Evolutionary conservation across 129 eudicot species (phyloP), one percentile per base, ranked within the genome.

Genomic region (Pseudognaphalium luteoalbum): DNA sequence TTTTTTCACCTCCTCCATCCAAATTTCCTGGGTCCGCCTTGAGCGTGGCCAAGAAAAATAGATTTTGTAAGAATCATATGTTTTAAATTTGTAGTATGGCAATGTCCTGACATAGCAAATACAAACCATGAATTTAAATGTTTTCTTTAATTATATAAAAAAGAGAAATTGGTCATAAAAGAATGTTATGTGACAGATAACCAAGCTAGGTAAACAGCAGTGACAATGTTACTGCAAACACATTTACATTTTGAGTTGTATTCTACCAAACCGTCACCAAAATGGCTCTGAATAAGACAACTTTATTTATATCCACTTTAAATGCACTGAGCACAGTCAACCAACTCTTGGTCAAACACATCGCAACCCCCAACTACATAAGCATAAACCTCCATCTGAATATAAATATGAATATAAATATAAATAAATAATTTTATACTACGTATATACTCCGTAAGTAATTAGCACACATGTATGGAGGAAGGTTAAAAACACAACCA

Each of bases 271-370:
- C 28, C 70, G 5, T 33, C 50, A 37, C 3, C 20, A 25, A 52
- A 52, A 51, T 76, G 59, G 75, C 63, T 57, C 62, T 41, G 76
- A 42, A 20, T 64, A 59, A 41, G 15, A 69, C 76, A 57, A 73
- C 35, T 64, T 29, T 25, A 57, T 68, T 77, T 69, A 77, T 57
- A 69, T 35, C 81, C 17, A 47, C 35, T 58, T 41, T 78, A 42
- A 78, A 69, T 69, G 76, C 76, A 42, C 70, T 77, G 76, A 77
- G 70, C 61, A 58, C 12, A 69, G 81, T 70, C 70, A 78, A 68
- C 75, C 51, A 68, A 32, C 52, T 25, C 28, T 78, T 22, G 6
- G 70, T 78, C 76, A 78, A 68, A 39, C 81, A 25, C 47, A 74
- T n/a, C 29, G 29, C 72, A 68, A 17, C 74, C 51, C 34, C 69